Base-by-base conservation (phyloP, 23 red algal genomes). In the Gracilaria vermiculophylla region DNA sequence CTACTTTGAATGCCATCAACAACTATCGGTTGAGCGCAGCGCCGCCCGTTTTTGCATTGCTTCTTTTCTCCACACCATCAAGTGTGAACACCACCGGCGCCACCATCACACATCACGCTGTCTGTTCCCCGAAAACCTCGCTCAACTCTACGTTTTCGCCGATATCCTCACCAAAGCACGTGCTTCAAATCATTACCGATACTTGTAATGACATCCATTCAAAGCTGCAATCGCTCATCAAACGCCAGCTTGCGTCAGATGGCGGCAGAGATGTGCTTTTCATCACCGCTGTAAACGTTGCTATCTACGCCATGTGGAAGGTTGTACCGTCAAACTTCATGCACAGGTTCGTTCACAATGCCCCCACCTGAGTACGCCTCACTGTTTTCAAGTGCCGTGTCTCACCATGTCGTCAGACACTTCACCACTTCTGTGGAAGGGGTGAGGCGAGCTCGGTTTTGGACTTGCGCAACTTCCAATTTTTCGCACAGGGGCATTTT, bases 261-360 rank as follows among this genome's bases (percentile, higher is more conserved):
- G 84, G 84, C 15, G 84, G 84, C 12, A 61, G 27, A 23, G 39
- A 76, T 53, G 76, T 85, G 35, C 47, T 90, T 42, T 70, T 47
- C 21, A 42, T 95, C 10, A 91, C 78, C 31, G 85, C 78, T 49
- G 47, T 79, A 9, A 95, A 95, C 42, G 79, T 80, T 35, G 93
- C 65, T 41, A 78, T 95, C 50, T 95, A 89, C 36, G 21, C 77
- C 0, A 27, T 88, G 29, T 95, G 93, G 93, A 95, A 95, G 79
- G 49, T 83, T 27, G 69, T 58, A 15, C 87, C 87, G 31, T 31
- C 81, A 53, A 64, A 42, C 2, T 91, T 95, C 28, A 89, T 95
- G 84, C 58, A 85, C 45, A 73, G 85, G 79, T 87, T 88, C 32
- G 82, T 94, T 85, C 23, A 17, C 41, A 32, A 35, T 41, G 60